Conservation (phyloP, 805 yeast species). For the Pichia rugopelliculosa region DNA sequence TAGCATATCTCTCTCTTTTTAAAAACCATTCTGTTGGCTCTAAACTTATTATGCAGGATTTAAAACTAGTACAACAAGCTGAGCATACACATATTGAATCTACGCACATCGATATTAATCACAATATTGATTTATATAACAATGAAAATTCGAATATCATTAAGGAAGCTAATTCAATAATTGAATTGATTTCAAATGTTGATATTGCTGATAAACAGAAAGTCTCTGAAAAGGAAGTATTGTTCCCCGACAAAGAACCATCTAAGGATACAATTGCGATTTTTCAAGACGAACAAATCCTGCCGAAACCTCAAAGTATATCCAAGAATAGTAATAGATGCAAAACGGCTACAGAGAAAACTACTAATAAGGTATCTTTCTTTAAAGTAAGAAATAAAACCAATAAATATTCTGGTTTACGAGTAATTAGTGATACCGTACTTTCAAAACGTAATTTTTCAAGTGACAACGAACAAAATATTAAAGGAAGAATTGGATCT, state of each 20-base stretch:
- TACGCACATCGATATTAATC: background rate
- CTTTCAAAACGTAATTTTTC: conserved; percentile 1
- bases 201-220: background rate
- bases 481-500: too few relatives aligned
- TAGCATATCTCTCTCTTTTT: too few relatives aligned
- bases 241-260: too few relatives aligned
- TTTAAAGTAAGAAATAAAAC: background rate
- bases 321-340: background rate
- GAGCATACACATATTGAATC: background rate
- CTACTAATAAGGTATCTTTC: too few relatives aligned
- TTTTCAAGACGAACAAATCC: background rate
- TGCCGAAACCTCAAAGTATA: background rate
- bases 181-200: background rate
- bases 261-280: background rate
- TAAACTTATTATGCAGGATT: background rate
- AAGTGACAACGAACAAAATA: background rate
- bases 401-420: background rate
- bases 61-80: background rate
- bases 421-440: conserved; percentile 1
- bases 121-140: too few relatives aligned
- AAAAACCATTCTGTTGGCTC: background rate
- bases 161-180: background rate
- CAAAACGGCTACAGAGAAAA: background rate
- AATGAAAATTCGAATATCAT: background rate
- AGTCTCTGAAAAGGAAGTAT: too few relatives aligned